A percentile compares a stretch with the other conserved stretches of the same genome.
Conservation (phyloP, 495 filamentous ascomycete genomes). For the Letharia columbiana region DNA sequence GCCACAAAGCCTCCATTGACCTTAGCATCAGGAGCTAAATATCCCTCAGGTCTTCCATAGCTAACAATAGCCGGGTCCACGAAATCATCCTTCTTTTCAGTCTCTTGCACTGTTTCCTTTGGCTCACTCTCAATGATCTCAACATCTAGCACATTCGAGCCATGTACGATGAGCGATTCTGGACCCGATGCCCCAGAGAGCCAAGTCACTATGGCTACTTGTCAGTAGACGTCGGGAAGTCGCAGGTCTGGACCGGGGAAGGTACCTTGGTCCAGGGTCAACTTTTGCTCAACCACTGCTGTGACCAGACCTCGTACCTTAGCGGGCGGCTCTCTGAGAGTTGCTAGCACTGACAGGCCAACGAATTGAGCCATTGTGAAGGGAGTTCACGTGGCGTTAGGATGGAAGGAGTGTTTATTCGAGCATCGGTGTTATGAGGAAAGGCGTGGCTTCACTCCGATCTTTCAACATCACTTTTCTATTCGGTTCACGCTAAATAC, state of each 20-base stretch:
- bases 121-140: conserved; percentile 34
- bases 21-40: conserved; percentile 10
- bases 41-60: conserved; percentile 27
- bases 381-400: neutral
- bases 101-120: conserved; percentile 11
- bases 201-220: conserved; percentile 16
- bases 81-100: conserved; percentile 30
- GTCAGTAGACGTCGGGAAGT: conserved; percentile 19
- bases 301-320: conserved; percentile 66
- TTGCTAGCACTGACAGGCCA: conserved; percentile 70
- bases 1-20: conserved; percentile 7
- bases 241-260: conserved; percentile 3
- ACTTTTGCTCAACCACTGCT: conserved; percentile 59
- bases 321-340: conserved; percentile 55
- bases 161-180: conserved; percentile 37
- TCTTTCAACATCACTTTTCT: neutral
- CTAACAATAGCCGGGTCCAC: conserved; percentile 51
- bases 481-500: neutral
- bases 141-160: conserved; percentile 49
- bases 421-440: neutral
- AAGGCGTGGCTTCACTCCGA: neutral
- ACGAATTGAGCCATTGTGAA: conserved; percentile 43
- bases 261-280: conserved; percentile 74
- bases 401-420: too few relatives aligned
- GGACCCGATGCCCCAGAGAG: conserved; percentile 7